Evolutionary conservation across 2,329 filamentous ascomycete genomes (phyloP).

Genomic region (Metarhizium sp.): DNA sequence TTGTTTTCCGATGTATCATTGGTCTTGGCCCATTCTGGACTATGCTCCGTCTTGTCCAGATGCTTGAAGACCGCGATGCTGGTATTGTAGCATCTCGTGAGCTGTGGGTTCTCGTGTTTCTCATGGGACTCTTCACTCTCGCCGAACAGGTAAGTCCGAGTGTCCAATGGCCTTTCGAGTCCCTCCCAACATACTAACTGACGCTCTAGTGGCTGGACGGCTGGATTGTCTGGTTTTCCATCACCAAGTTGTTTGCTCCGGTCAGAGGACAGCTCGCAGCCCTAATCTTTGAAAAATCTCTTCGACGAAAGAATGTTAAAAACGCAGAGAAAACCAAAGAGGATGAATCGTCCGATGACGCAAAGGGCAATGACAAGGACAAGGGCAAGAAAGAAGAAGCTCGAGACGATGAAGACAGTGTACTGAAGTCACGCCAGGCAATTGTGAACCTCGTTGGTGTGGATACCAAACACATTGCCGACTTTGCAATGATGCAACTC

Average conservation of each 20-base stretch:
- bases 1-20: conserved; percentile 43
- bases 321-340: conserved; percentile 40
- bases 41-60: conserved; percentile 54
- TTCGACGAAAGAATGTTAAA: conserved; percentile 70
- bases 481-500: conserved; percentile 59
- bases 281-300: conserved; percentile 67
- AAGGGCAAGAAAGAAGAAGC: conserved; percentile 32
- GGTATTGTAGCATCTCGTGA: conserved; percentile 37
- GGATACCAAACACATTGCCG: conserved; percentile 58
- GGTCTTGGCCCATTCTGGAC: conserved; percentile 63
- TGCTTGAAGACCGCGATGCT: conserved; percentile 46
- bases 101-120: conserved; percentile 60
- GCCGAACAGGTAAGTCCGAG: conserved; percentile 30
- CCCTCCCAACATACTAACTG: conserved; percentile 5
- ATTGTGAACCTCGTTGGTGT: conserved; percentile 74
- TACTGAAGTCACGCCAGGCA: conserved; percentile 47
- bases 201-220: conserved; percentile 45
- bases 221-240: conserved; percentile 58
- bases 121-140: conserved; percentile 51
- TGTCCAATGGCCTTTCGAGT: neutral
- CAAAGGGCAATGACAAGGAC: conserved; percentile 17
- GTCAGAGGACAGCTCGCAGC: conserved; percentile 61
- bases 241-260: conserved; percentile 52
- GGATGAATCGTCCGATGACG: conserved; percentile 17
- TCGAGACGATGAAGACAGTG: conserved; percentile 43